Conservation (phyloP, 176 grass and related monocot genomes). For the Triticum aestivum region DNA sequence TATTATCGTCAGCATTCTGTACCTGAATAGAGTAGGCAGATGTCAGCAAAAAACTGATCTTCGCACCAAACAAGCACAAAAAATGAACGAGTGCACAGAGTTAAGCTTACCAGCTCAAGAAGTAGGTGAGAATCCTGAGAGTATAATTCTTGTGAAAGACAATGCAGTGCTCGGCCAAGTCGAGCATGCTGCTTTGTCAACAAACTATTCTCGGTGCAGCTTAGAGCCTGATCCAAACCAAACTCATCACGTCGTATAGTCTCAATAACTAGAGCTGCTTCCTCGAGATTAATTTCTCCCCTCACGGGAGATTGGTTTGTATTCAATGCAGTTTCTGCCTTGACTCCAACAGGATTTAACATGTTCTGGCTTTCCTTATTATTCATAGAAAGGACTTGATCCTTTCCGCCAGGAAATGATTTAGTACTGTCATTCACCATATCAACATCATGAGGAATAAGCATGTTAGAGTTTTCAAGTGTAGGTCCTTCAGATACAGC, state of each 20-base stretch:
- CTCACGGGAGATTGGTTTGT: conserved; percentile 17
- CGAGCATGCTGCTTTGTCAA: conserved; percentile 94
- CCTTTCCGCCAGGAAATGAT: conserved; percentile 21
- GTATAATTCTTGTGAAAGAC: conserved; percentile 94
- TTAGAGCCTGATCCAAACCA: conserved; percentile 73
- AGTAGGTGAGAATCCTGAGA: conserved; percentile 98
- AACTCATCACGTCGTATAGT: conserved; percentile 89
- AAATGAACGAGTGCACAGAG: not conserved
- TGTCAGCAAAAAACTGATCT: conserved; percentile 32
- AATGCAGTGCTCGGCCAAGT: conserved; percentile 96
- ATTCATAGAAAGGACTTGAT: conserved; percentile 22
- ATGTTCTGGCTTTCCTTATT: conserved; percentile 27
- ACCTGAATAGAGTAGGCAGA: conserved; percentile 54
- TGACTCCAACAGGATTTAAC: conserved; percentile 11
- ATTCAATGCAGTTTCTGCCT: conserved; percentile 22
- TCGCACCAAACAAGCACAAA: conserved; percentile 3
- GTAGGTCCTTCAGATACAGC: conserved; percentile 19
- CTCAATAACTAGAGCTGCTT: conserved; percentile 70
- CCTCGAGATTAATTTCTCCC: conserved; percentile 41
- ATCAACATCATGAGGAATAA: conserved; percentile 23
- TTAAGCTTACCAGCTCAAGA: conserved; percentile 83
- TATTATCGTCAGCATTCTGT: conserved; percentile 98
- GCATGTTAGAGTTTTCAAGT: conserved; percentile 5
- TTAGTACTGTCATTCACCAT: conserved; percentile 17
- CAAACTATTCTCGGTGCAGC: conserved; percentile 57